Evolutionary conservation across 495 filamentous ascomycete genomes (phyloP).

Genomic region (Coniosporium apollinis): DNA sequence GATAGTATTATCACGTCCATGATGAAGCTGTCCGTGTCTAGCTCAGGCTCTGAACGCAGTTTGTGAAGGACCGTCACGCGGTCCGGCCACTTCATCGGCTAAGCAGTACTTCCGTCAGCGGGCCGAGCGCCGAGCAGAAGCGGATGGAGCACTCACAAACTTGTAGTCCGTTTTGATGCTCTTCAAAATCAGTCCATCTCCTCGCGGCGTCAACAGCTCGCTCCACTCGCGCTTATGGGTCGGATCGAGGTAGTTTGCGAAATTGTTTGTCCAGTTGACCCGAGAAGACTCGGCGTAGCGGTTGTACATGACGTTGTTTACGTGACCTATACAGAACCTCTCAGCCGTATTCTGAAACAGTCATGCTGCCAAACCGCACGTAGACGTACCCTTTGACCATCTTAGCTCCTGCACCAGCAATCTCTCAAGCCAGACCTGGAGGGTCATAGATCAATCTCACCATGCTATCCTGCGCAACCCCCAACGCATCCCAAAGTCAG

Average conservation of each 20-base stretch:
- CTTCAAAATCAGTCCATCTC: conserved; percentile 60
- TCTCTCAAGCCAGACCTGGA: neutral
- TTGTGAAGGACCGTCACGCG: conserved; percentile 80
- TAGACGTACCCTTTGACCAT: conserved; percentile 14
- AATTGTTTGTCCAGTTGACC: conserved; percentile 68
- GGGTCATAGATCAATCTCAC: too few relatives aligned
- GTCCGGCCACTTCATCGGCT: conserved; percentile 87
- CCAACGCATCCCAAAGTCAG: neutral
- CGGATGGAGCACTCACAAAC: conserved; percentile 50
- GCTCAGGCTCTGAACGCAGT: conserved; percentile 37
- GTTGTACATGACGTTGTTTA: conserved; percentile 77
- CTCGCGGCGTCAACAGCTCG: conserved; percentile 47
- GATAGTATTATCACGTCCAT: conserved; percentile 55
- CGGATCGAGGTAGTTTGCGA: conserved; percentile 52
- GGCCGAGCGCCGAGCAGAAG: too few relatives aligned
- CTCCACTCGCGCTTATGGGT: conserved; percentile 48
- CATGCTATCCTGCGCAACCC: conserved; percentile 37
- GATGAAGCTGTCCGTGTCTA: conserved; percentile 34
- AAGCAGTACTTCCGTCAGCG: too few relatives aligned
- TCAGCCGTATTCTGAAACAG: conserved; percentile 1
- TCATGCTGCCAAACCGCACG: neutral
- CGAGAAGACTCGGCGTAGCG: conserved; percentile 75
- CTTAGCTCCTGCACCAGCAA: neutral
- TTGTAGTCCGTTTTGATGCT: conserved; percentile 80
- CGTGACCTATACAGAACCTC: too few relatives aligned